Base-by-base conservation (phyloP, 1,139 yeast genomes). In the Saccharomyces hybrid region DNA sequence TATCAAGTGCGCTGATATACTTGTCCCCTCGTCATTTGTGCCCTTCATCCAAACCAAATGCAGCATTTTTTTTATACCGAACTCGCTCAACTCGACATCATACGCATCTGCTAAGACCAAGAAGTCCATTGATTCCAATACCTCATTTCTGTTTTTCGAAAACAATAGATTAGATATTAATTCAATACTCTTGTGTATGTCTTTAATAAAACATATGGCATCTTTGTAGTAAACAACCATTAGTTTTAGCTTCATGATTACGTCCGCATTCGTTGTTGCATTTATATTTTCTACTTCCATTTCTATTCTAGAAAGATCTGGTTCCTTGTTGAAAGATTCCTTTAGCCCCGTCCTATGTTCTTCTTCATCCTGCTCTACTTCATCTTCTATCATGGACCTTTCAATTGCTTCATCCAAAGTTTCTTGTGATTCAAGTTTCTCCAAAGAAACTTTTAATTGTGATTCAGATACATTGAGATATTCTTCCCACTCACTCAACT, bases 21-120 rank as follows among this genome's bases (percentile, higher is more conserved):
- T 84, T 53, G 88, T 85, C 1, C 96, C 96, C 68, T 93, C 98
- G 61, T 91, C 98, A 50, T 88, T 88, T 23, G 88, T 83, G 1
- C 96, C 96, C 65, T 88, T 89, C 79, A 88, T 85, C 99, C 99
- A 93, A 1, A 93, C 95, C 53, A 93, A 77, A 71, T 95, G 98
- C 48, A 93, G 78, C 96, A 93, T 93, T 61, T 82, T 80, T 52
- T 91, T 82, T 51, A 93, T 85, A 6, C 96, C 98, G 2, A 71
- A 66, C 2, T 73, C 68, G 1, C 96, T 82, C 42, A 81, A 80
- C 60, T 85, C 88, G 46, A 93, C 76, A 13, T 83, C 87, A 65
- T 81, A 91, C 0, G 98, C 96, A 68, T 93, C 97, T 1, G 95
- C 88, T 32, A 89, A 74, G 2, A 91, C 97, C 61, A 93, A 81